Percentiles rank a stretch among this genome's conserved stretches.
Evolutionary conservation across 768 basidiomycete species (phyloP).

Genomic region (Exsudoporus frostii): DNA sequence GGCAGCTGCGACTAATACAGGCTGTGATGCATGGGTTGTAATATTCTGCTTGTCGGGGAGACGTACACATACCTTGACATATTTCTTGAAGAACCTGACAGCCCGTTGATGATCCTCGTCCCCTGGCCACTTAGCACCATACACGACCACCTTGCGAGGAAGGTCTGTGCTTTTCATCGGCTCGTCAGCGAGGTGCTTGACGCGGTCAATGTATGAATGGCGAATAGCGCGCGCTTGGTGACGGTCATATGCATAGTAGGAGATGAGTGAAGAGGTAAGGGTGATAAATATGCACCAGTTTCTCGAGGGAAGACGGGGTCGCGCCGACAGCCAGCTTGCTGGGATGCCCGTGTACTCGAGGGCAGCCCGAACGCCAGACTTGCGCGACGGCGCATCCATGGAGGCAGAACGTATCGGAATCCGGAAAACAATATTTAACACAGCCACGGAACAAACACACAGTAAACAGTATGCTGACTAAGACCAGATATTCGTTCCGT

Average conservation of each 20-base stretch:
- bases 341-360: constrained; percentile 68
- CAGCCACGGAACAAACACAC: constrained; percentile 27
- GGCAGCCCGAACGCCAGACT: constrained; percentile 59
- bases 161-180: constrained; percentile 60
- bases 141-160: constrained; percentile 80
- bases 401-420: constrained; percentile 10
- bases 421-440: constrained; percentile 20
- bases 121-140: constrained; percentile 88
- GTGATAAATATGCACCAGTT: constrained; percentile 94
- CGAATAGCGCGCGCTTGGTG: constrained; percentile 74
- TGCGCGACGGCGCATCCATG: constrained; percentile 18
- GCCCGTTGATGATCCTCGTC: constrained; percentile 89
- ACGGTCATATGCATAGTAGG: constrained; percentile 85
- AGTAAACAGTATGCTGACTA: constrained; percentile 22
- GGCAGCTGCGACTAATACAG: constrained; percentile 89
- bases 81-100: constrained; percentile 90
- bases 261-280: constrained; percentile 65
- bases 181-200: constrained; percentile 72
- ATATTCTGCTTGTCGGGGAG: constrained; percentile 1
- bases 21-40: constrained; percentile 46
- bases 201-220: constrained; percentile 73
- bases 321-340: constrained; percentile 76
- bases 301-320: constrained; percentile 82
- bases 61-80: constrained; percentile 77
- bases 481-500: constrained; percentile 16